Conservation (phyloP, 2,329 filamentous ascomycete species). For the Fusarium sp. region DNA sequence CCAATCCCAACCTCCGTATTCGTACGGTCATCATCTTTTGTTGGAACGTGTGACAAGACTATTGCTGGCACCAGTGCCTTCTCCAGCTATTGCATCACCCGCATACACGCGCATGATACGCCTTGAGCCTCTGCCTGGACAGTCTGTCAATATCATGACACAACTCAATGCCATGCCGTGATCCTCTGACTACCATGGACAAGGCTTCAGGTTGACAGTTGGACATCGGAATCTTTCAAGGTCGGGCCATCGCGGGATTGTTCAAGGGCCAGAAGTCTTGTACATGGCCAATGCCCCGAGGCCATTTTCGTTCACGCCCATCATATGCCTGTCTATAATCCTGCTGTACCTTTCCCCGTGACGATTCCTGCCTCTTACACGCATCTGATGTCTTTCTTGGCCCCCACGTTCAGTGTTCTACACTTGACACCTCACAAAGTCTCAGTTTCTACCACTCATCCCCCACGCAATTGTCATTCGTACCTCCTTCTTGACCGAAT, state of each 20-base stretch:
- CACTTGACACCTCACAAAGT: slow-evolving; percentile 22
- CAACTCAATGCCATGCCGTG: not conserved
- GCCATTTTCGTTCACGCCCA: not conserved
- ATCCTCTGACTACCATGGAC: not conserved
- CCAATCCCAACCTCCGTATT: not conserved
- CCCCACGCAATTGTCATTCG: slow-evolving; percentile 35
- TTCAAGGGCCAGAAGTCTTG: not conserved
- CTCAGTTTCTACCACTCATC: slow-evolving; percentile 26
- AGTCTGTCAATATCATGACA: not conserved
- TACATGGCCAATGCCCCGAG: not conserved
- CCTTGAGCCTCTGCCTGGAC: not conserved
- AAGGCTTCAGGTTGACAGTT: not conserved
- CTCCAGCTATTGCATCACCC: not conserved
- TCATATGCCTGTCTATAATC: not conserved
- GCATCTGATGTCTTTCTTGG: slow-evolving; percentile 1
- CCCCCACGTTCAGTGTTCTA: slow-evolving; percentile 26
- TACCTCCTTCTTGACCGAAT: slow-evolving; percentile 17
- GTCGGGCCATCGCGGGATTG: not conserved
- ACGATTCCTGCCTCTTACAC: not conserved
- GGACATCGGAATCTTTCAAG: not conserved
- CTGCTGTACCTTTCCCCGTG: not conserved
- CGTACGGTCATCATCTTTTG: not conserved
- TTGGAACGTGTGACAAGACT: not conserved
- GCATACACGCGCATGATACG: not conserved
- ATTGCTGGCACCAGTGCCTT: not conserved